Evolutionary conservation across 2,329 filamentous ascomycete species (phyloP).

Genomic region (Epichloe bromicola): DNA sequence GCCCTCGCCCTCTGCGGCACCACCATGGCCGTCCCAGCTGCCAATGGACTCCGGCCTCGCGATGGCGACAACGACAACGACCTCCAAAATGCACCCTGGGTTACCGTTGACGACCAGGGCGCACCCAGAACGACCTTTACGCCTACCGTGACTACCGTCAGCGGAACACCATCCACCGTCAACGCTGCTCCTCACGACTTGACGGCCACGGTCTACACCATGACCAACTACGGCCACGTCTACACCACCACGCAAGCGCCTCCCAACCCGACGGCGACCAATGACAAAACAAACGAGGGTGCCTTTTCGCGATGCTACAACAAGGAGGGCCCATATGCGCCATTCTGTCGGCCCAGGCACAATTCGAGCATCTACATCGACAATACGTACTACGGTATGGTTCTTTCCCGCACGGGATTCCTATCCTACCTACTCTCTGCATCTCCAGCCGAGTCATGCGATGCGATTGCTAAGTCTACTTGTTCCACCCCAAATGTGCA

Average conservation of each 20-base stretch:
- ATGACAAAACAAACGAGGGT: constrained; percentile 27
- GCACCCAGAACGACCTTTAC: constrained; percentile 33
- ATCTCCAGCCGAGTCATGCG: background rate
- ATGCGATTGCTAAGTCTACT: too few relatives aligned
- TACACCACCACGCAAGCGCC: constrained; percentile 29
- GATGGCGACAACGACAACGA: constrained; percentile 11
- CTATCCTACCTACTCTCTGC: too few relatives aligned
- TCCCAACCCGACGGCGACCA: constrained; percentile 30
- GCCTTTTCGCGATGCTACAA: constrained; percentile 39
- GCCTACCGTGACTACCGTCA: constrained; percentile 32
- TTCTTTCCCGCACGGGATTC: background rate
- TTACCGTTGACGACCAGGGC: constrained; percentile 35
- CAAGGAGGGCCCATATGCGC: constrained; percentile 30
- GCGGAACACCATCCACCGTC: constrained; percentile 27
- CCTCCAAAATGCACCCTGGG: constrained; percentile 30
- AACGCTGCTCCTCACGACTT: constrained; percentile 32
- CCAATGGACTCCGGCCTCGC: constrained; percentile 8
- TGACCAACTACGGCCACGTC: constrained; percentile 22
- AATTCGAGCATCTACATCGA: constrained; percentile 31
- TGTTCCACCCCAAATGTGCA: constrained; percentile 11
- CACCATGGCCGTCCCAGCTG: constrained; percentile 17
- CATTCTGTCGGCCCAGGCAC: constrained; percentile 37
- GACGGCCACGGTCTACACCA: constrained; percentile 30
- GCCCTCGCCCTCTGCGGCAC: constrained; percentile 13
- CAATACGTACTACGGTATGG: constrained; percentile 38